A percentile compares a stretch with the other conserved stretches of the same genome.
These are phyloP conservation scores for Austroboletus festivus DNA, from an alignment of 768 basidiomycete species.

Conservation along the genomic window DNA sequence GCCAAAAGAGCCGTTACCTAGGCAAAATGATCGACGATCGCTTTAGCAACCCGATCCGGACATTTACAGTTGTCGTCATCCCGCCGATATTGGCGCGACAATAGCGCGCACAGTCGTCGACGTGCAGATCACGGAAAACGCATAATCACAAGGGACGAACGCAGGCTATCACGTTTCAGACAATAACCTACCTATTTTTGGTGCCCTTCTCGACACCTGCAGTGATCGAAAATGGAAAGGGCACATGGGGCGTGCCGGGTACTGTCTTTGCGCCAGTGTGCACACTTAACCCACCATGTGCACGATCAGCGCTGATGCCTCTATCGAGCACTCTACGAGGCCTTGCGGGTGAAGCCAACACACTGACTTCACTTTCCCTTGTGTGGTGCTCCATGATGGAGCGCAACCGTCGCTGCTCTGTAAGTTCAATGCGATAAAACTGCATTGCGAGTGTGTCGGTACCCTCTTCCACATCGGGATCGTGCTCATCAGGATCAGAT, in stretches of 20 bases:
- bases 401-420: slow-evolving; percentile 85
- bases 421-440: slow-evolving; percentile 89
- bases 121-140: not conserved
- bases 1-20: not conserved
- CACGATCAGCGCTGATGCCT: not conserved
- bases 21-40: slow-evolving; percentile 4
- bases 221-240: slow-evolving; percentile 88
- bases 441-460: slow-evolving; percentile 84
- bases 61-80: not conserved
- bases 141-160: not conserved
- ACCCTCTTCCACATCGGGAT: slow-evolving; percentile 56
- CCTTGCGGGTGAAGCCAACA: not conserved
- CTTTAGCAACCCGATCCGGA: not conserved
- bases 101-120: not conserved
- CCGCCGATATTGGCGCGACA: not conserved
- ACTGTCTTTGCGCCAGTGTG: slow-evolving; percentile 14
- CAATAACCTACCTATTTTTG: slow-evolving; percentile 75
- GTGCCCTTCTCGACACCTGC: slow-evolving; percentile 93
- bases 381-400: slow-evolving; percentile 91
- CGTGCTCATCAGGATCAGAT: slow-evolving; percentile 33
- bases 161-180: not conserved
- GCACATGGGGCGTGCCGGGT: slow-evolving; percentile 17
- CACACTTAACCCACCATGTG: not conserved
- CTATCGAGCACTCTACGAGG: slow-evolving; percentile 6
- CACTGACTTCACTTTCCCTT: slow-evolving; percentile 44